phyloP scores from a whole-genome alignment of 257 asterid species.

The Perilla frutescens region DNA sequence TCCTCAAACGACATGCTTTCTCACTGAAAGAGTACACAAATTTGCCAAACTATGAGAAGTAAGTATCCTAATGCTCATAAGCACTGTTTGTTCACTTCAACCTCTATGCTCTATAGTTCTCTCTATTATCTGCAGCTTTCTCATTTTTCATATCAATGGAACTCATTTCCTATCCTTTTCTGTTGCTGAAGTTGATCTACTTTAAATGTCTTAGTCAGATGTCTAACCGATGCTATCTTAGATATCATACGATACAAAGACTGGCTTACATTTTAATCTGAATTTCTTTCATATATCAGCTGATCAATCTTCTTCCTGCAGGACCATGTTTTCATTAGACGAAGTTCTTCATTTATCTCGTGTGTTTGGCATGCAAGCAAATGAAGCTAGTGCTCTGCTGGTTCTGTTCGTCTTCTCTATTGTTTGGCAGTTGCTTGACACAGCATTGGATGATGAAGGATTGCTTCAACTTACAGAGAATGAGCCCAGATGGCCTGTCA shows the following conservation, averaged over 20 bases:
- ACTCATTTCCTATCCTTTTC: background rate
- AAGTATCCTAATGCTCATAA: constrained; percentile 46
- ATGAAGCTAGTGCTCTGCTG: constrained; percentile 63
- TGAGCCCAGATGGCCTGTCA: constrained; percentile 70
- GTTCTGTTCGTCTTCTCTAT: constrained; percentile 69
- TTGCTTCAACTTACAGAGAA: constrained; percentile 68
- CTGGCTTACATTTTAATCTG: constrained; percentile 23
- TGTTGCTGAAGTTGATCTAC: constrained; percentile 5
- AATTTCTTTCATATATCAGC: constrained; percentile 9
- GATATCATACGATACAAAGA: background rate
- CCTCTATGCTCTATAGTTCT: background rate
- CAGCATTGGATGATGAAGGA: constrained; percentile 89
- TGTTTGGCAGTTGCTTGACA: constrained; percentile 85
- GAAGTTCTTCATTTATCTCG: constrained; percentile 56
- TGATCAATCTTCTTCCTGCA: constrained; percentile 42
- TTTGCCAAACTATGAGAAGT: constrained; percentile 71
- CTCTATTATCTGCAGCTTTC: background rate
- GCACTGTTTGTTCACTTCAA: background rate
- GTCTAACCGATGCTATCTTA: too few species aligned
- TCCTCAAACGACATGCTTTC: constrained; percentile 73
- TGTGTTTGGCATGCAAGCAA: constrained; percentile 56
- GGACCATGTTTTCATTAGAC: constrained; percentile 70
- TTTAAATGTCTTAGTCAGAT: background rate
- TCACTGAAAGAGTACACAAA: constrained; percentile 56
- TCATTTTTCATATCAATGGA: constrained; percentile 9